These are phyloP conservation scores for Amaranthus hypochondriacus DNA, from an alignment of 148 eudicot genomes.

Conservation along the genomic window DNA sequence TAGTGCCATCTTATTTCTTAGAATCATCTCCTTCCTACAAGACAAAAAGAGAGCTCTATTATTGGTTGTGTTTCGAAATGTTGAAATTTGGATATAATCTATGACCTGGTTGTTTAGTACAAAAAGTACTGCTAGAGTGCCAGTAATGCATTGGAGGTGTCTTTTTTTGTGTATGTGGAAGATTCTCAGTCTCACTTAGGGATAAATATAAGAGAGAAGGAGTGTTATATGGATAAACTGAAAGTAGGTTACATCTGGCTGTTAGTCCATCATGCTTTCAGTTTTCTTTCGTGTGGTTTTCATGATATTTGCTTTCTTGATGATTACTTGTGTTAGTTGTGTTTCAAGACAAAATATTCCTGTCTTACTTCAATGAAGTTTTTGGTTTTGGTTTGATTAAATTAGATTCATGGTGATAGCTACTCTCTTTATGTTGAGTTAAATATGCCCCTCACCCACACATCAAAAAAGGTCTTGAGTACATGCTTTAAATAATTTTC, in stretches of 20 bases:
- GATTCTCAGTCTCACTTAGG: too few relatives aligned
- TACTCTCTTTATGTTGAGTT: background rate
- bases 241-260: background rate
- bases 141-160: background rate
- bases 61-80: background rate
- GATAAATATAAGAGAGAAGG: background rate
- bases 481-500: too few relatives aligned
- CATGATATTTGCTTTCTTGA: background rate
- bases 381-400: too few relatives aligned
- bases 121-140: background rate
- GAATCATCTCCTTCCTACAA: background rate
- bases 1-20: background rate
- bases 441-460: background rate
- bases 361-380: background rate
- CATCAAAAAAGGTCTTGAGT: background rate
- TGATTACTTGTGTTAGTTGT: background rate
- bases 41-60: background rate
- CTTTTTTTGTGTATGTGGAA: background rate
- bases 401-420: background rate
- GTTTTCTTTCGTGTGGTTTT: background rate
- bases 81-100: too few relatives aligned
- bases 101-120: background rate
- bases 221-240: background rate
- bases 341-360: background rate
- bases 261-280: background rate